Conservation (phyloP, 768 basidiomycete species). For the Kwoniella europaea region DNA sequence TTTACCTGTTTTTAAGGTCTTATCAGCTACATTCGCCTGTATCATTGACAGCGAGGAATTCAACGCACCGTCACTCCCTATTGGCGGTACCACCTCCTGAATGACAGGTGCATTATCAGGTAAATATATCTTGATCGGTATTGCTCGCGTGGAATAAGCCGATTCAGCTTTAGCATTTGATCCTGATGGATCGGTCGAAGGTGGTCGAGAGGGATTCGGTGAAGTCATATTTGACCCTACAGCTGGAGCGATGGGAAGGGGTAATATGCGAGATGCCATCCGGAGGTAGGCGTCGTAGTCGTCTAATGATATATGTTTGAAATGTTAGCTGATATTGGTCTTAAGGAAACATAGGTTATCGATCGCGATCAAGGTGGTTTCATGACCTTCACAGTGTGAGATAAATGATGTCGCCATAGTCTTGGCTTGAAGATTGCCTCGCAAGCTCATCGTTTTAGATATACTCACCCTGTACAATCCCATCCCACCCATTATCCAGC, state of each 20-base stretch:
- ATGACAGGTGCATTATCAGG: conserved; percentile 82
- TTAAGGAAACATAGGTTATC: too few relatives aligned
- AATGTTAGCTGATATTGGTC: neutral
- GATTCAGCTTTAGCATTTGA: conserved; percentile 70
- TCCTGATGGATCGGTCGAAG: conserved; percentile 61
- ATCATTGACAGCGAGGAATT: neutral
- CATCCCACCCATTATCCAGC: conserved; percentile 97
- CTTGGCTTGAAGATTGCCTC: too few relatives aligned
- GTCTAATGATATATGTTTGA: conserved; percentile 63
- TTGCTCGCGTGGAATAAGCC: conserved; percentile 81
- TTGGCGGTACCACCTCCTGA: conserved; percentile 84
- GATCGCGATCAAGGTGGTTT: too few relatives aligned
- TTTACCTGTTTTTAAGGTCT: conserved; percentile 63
- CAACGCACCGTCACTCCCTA: conserved; percentile 73
- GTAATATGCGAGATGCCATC: conserved; percentile 89
- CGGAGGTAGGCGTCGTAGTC: conserved; percentile 96
- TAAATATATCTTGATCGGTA: conserved; percentile 87
- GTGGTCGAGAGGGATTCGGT: conserved; percentile 66
- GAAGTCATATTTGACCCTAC: conserved; percentile 28
- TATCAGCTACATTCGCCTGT: neutral
- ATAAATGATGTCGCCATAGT: too few relatives aligned
- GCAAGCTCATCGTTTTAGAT: too few relatives aligned
- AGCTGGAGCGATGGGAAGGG: conserved; percentile 63
- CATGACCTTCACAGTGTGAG: too few relatives aligned
- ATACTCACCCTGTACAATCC: conserved; percentile 85